Evolutionary conservation across 331 rosid genomes (phyloP), one percentile per base, ranked within the genome.

Genomic region (Malus hybrid): DNA sequence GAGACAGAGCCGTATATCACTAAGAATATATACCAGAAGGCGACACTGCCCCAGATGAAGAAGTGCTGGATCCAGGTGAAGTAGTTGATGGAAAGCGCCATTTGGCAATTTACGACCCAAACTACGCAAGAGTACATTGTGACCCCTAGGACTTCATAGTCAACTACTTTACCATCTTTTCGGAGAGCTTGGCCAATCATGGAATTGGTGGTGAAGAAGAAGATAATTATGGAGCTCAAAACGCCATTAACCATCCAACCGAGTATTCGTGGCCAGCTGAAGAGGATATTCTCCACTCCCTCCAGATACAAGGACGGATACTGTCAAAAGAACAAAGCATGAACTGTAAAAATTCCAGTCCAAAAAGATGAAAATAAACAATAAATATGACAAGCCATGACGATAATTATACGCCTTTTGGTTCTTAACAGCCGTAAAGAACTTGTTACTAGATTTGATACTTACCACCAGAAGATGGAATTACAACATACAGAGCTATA

Each of bases 51-150:
- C 98, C 98, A 93, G 75, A 93, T 83, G 82, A 93, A 87, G 64
- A 88, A 80, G 83, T 93, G 98, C 19, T 90, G 96, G 74, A 93
- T 90, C 98, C 96, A 90, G 54, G 96, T 90, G 90, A 90, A 93
- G 90, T 88, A 93, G 85, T 93, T 93, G 29, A 93, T 80, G 62
- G 93, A 87, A 48, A 93, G 84, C 31, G 96, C 98, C 89, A 93
- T 89, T 81, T 93, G 98, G 83, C 93, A 86, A 77, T 93, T 93
- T 72, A 90, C 98, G 7, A 87, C 84, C 98, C 98, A 93, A 60
- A 90, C 91, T 16, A 88, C 93, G 32, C 90, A 80, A 19, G 95
- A 86, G 32, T 90, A 90, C 93, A 93, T 85, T 24, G 88, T 86
- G 55, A 86, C 96, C 3, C 95, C 98, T 1, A 90, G 86, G 72